Evolutionary conservation across 2,329 filamentous ascomycete genomes (phyloP).

Genomic region (Fusarium falciforme): DNA sequence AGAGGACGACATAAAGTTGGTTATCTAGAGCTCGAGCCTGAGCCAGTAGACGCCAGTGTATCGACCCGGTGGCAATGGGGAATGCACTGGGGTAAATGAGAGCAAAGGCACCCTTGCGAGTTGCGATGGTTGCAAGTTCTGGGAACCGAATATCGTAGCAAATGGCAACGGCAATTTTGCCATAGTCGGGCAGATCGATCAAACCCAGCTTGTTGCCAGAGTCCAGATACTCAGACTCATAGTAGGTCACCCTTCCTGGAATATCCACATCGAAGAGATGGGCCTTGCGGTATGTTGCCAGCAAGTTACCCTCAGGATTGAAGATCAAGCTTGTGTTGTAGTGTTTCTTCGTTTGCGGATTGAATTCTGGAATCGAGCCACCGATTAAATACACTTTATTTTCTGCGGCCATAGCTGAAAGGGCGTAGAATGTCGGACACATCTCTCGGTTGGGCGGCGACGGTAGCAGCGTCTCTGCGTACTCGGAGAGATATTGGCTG

Average conservation of each 20-base stretch:
- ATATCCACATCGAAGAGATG: conserved; percentile 98
- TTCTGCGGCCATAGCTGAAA: conserved; percentile 81
- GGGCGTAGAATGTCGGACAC: conserved; percentile 84
- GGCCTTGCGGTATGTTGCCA: conserved; percentile 90
- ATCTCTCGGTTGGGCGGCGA: conserved; percentile 75
- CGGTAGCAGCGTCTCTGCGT: conserved; percentile 84
- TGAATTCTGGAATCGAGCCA: conserved; percentile 88
- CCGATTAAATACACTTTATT: conserved; percentile 84
- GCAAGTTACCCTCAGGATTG: conserved; percentile 76
- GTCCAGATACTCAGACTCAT: conserved; percentile 88
- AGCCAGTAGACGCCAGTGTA: conserved; percentile 89
- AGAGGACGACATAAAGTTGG: conserved; percentile 90
- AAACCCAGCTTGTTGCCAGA: conserved; percentile 86
- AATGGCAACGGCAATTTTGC: conserved; percentile 87
- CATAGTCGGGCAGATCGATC: conserved; percentile 88
- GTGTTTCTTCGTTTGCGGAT: conserved; percentile 67
- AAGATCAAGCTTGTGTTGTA: conserved; percentile 94
- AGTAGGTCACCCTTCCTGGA: conserved; percentile 89
- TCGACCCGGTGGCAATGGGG: conserved; percentile 87
- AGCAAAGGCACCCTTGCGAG: conserved; percentile 86
- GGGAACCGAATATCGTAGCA: conserved; percentile 98
- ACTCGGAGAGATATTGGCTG: conserved; percentile 85
- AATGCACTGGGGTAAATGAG: conserved; percentile 94
- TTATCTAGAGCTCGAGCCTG: conserved; percentile 89
- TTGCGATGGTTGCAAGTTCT: conserved; percentile 88